Conservation (phyloP, 192 early-diverging fungal species). For the Gigaspora rosea region DNA sequence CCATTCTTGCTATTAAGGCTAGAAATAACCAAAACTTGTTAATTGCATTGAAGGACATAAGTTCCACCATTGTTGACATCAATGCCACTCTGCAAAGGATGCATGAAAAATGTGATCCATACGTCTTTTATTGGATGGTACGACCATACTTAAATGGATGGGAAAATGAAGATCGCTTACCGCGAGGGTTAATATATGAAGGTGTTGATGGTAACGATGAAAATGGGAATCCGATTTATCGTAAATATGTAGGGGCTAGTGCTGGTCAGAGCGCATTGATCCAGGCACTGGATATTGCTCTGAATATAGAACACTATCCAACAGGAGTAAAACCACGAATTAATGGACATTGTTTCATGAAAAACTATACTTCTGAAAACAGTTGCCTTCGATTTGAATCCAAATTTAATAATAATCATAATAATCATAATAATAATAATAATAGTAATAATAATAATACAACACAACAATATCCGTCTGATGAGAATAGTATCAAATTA, state of each 20-base stretch:
- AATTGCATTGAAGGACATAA: slow-evolving; percentile 57
- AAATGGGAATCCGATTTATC: slow-evolving; percentile 60
- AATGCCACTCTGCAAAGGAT: slow-evolving; percentile 67
- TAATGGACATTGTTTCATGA: too few species aligned
- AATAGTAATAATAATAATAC: too few species aligned
- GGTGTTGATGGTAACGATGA: slow-evolving; percentile 73
- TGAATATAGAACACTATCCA: slow-evolving; percentile 88
- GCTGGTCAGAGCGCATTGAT: slow-evolving; percentile 94
- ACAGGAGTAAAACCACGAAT: slow-evolving; percentile 52
- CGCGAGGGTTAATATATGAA: slow-evolving; percentile 89
- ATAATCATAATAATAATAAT: too few species aligned
- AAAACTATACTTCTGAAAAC: too few species aligned
- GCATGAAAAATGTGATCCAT: slow-evolving; percentile 94
- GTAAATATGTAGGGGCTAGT: slow-evolving; percentile 86
- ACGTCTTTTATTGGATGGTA: slow-evolving; percentile 94
- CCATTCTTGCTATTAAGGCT: slow-evolving; percentile 61
- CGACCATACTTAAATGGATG: slow-evolving; percentile 89
- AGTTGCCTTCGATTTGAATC: too few species aligned
- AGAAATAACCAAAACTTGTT: slow-evolving; percentile 51
- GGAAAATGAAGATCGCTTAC: slow-evolving; percentile 84
- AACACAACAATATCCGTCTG: not conserved
- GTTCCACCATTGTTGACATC: slow-evolving; percentile 52
- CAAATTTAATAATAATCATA: too few species aligned
- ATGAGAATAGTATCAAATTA: slow-evolving; percentile 32
- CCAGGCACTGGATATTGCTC: slow-evolving; percentile 84